phyloP scores from a whole-genome alignment of 176 grass and related monocot genomes.

The Rhynchospora pubera region DNA sequence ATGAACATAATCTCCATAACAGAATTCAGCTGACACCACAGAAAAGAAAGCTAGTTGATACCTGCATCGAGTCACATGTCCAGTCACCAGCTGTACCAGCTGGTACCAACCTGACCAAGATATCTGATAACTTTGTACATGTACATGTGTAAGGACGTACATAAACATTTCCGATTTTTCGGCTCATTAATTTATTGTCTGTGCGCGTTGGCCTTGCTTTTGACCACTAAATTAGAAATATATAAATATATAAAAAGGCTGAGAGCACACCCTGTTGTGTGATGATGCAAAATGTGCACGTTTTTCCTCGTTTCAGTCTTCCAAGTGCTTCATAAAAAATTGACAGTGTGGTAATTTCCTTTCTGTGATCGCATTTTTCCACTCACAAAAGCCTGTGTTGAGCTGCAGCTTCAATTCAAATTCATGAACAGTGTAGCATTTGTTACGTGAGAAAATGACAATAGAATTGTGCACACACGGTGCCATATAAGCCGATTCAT shows the following conservation, averaged over 20 bases:
- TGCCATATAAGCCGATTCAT: constrained; percentile 12
- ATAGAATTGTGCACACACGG: not conserved
- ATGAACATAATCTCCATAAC: not conserved
- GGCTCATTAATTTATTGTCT: too few species aligned
- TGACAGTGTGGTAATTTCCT: too few species aligned
- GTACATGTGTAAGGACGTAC: too few species aligned
- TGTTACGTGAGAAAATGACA: not conserved
- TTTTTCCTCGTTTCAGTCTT: too few species aligned
- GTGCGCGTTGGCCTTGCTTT: too few species aligned
- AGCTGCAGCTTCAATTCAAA: not conserved
- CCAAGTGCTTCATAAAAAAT: too few species aligned
- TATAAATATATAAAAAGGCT: too few species aligned
- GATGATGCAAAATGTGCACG: not conserved
- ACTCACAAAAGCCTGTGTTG: not conserved
- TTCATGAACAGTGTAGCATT: not conserved
- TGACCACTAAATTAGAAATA: too few species aligned
- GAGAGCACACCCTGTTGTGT: not conserved
- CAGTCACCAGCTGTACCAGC: constrained; percentile 2
- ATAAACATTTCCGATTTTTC: too few species aligned
- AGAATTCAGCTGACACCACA: not conserved
- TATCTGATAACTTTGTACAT: not conserved
- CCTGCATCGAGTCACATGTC: not conserved
- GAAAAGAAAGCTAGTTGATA: not conserved
- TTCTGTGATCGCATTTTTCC: too few species aligned
- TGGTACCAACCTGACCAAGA: constrained; percentile 5